Evolutionary conservation across 768 basidiomycete species (phyloP), one percentile per base, ranked within the genome.

Genomic region (Pleurotus sapidus): DNA sequence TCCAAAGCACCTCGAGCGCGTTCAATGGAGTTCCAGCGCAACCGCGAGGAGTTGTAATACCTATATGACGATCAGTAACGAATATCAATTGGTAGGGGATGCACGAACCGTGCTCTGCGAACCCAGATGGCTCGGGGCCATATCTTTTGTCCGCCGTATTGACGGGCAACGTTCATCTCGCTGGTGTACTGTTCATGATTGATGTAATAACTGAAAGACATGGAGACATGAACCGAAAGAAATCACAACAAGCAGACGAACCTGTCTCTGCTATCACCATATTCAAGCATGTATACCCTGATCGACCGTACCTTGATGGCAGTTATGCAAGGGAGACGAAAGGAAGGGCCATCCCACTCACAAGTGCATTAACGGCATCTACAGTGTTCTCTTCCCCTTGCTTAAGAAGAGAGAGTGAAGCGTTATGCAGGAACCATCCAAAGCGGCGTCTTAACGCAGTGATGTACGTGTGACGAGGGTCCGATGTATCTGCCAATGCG

Each of bases 341-440:
- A 46, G 12, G 24, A 4, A 20, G 7, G 30, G 6, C 25, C 18
- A 55, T 27, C 25, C 17, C 14, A 71, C 82, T 56, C 61, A 89
- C 89, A 57, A 91, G 74, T 67, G 84, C 81, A 61, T 88, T 82
- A 15, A 93, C 88, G 4, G 88, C 86, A 69, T 95, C 93, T 6
- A 95, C 84, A 2, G 86, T 88, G 61, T 88, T 89, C 69, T 90
- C 87, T 64, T 89, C 87, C 4, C 89, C 90, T 68, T 91, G 89
- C 59, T 83, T 78, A 37, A 80, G 80, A 61, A 93, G 69, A 15
- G 83, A 81, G 5, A 77, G 73, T 0, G 92, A 91, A 0, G 91
- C 89, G 23, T 76, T 69, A 62, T 91, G 89, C 25, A 96, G 72
- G 61, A 92, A 83, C 20, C 72, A 70, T 0, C 89, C 90, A 60